Percentiles rank a stretch among this genome's conserved stretches.
These are phyloP conservation scores for Colletotrichum musicola DNA, from an alignment of 2,329 filamentous ascomycete genomes.

Conservation along the genomic window DNA sequence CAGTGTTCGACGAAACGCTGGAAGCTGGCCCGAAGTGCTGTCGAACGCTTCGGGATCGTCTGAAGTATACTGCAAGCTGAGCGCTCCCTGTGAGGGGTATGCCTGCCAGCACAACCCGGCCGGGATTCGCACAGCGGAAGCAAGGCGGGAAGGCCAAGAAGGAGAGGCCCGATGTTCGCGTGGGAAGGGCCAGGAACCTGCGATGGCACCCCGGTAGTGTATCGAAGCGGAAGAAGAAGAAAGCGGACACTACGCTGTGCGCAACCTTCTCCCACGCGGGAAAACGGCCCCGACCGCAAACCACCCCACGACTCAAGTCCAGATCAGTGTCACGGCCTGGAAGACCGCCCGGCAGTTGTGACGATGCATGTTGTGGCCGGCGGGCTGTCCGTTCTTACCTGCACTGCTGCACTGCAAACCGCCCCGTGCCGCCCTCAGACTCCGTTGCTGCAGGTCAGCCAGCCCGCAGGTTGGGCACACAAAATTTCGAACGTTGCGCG, in stretches of 20 bases:
- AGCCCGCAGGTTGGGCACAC: too few relatives aligned
- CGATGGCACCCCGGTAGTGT: not conserved
- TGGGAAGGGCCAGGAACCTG: not conserved
- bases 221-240: constrained; percentile 17
- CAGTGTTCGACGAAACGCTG: not conserved
- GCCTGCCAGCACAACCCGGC: not conserved
- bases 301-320: too few relatives aligned
- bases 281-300: not conserved
- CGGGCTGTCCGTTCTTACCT: too few relatives aligned
- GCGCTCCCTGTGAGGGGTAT: not conserved
- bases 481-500: too few relatives aligned
- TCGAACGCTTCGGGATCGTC: not conserved
- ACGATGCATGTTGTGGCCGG: too few relatives aligned
- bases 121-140: not conserved
- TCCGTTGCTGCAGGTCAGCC: too few relatives aligned
- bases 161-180: too few relatives aligned
- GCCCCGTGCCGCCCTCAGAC: too few relatives aligned
- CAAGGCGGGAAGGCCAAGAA: too few relatives aligned
- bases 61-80: not conserved
- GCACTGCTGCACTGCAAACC: too few relatives aligned
- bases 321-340: not conserved
- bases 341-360: too few relatives aligned
- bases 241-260: not conserved
- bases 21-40: not conserved
- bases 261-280: constrained; percentile 18